Conservation (phyloP, 305 asterid genomes). For the Solanum hybrid region DNA sequence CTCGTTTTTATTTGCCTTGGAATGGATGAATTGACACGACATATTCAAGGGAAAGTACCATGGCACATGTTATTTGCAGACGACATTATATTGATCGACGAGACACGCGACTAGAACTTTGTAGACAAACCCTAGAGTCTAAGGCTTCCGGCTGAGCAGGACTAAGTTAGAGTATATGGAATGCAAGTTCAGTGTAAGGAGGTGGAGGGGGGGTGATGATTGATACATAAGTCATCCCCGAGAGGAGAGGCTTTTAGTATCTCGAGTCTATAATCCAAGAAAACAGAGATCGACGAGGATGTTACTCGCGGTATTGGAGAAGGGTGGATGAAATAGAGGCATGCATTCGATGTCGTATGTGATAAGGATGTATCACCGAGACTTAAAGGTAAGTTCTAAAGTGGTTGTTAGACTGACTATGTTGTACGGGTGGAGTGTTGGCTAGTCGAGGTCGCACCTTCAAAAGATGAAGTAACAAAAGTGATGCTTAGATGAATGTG, state of each 20-base stretch:
- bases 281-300: not conserved
- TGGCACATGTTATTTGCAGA: not conserved
- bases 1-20: not conserved
- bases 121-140: not conserved
- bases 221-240: not conserved
- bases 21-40: not conserved
- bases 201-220: not conserved
- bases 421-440: not conserved
- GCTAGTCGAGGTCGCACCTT: not conserved
- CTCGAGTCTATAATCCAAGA: not conserved
- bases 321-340: not conserved
- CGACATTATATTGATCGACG: not conserved
- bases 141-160: not conserved
- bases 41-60: not conserved
- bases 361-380: not conserved
- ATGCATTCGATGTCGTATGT: not conserved
- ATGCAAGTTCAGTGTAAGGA: not conserved
- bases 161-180: not conserved
- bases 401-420: not conserved
- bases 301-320: not conserved
- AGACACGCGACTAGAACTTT: not conserved
- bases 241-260: not conserved
- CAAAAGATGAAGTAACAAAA: not conserved
- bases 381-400: not conserved
- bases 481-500: not conserved